Conservation (phyloP, 2,329 filamentous ascomycete genomes). For the Fragosphaeria purpurea region DNA sequence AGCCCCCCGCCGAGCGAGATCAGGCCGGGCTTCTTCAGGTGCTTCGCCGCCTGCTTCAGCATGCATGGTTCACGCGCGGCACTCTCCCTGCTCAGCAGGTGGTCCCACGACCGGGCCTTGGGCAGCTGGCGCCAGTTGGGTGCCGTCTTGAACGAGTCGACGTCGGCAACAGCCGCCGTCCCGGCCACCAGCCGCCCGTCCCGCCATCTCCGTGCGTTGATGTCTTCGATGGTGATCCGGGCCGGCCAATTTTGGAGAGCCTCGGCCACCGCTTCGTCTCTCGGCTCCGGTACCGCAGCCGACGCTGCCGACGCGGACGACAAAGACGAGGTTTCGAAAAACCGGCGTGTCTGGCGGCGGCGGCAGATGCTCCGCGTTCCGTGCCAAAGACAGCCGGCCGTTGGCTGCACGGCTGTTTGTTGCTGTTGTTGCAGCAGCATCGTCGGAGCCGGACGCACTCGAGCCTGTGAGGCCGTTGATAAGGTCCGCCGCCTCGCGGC, state of each 20-base stretch:
- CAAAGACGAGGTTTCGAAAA: conserved; percentile 4
- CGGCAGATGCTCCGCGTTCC: too few relatives aligned
- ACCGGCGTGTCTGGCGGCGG: not conserved
- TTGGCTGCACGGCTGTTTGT: too few relatives aligned
- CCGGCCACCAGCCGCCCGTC: conserved; percentile 64
- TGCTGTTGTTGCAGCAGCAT: too few relatives aligned
- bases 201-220: conserved; percentile 58
- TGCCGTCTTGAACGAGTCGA: conserved; percentile 73
- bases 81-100: conserved; percentile 53
- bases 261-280: too few relatives aligned
- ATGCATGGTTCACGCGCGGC: conserved; percentile 52
- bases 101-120: conserved; percentile 73
- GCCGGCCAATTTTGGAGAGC: too few relatives aligned
- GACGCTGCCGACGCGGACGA: not conserved
- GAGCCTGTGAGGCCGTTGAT: not conserved
- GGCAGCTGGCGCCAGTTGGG: conserved; percentile 46
- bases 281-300: too few relatives aligned
- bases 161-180: conserved; percentile 65
- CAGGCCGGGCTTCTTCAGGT: conserved; percentile 69
- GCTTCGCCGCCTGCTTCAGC: conserved; percentile 74
- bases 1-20: conserved; percentile 91
- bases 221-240: conserved; percentile 51
- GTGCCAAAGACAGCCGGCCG: too few relatives aligned
- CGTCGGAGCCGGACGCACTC: too few relatives aligned
- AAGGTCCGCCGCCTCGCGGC: not conserved